phyloP scores from a whole-genome alignment of 225 moss, liverwort and hornwort species.

The Marchantia paleacea region DNA sequence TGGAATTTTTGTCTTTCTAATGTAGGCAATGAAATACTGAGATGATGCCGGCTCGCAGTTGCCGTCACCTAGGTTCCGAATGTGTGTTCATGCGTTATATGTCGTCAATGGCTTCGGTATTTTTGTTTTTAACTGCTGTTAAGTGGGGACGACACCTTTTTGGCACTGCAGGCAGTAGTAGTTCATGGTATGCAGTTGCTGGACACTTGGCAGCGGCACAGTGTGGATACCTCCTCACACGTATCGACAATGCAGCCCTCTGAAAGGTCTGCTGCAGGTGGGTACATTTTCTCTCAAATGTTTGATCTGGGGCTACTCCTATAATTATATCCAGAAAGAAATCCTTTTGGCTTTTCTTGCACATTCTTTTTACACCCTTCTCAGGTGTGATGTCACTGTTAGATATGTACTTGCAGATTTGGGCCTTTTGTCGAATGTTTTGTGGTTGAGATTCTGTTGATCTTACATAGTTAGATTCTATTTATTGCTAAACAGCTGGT shows the following conservation, averaged over 20 bases:
- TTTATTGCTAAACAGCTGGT: no score
- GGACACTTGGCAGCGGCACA: conserved; percentile 91
- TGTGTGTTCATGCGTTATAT: not conserved
- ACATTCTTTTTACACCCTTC: no score
- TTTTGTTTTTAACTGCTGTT: not conserved
- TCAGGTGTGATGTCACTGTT: no score
- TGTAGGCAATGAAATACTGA: not conserved
- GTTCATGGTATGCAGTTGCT: conserved; percentile 94
- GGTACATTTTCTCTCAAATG: not conserved
- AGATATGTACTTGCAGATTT: no score
- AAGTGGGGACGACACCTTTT: not conserved
- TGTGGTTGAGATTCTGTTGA: no score
- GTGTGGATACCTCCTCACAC: conserved; percentile 50
- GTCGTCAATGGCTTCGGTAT: not conserved
- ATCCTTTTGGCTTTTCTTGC: no score
- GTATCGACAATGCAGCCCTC: conserved; percentile 67
- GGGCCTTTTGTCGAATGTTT: no score
- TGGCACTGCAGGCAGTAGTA: conserved; percentile 68
- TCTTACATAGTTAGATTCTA: no score
- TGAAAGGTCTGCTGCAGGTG: conserved; percentile 96
- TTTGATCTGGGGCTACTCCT: not conserved
- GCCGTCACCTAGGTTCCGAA: not conserved
- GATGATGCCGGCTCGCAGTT: not conserved
- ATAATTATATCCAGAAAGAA: no score
- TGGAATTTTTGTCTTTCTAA: not conserved